Base-by-base conservation (phyloP, 2,329 filamentous ascomycete species). In the Talaromyces sp. region DNA sequence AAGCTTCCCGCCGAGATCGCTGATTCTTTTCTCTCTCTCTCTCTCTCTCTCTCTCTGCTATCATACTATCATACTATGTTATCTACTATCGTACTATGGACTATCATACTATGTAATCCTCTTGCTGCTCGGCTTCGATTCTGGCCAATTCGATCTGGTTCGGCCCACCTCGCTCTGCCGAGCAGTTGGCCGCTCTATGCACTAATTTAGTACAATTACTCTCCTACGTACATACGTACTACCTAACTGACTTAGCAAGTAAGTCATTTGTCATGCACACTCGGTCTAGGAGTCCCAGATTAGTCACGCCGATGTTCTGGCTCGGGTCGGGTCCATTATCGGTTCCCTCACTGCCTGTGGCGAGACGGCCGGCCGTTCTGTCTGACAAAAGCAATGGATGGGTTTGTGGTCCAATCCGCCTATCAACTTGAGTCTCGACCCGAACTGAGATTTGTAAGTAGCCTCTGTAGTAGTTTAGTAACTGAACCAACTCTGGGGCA, bases 271-370 rank as follows among this genome's bases (percentile, higher is more conserved):
- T 61, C 59, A 61, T 21, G 59, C 18, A 60, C 46, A 33, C 59
- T 40, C 59, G 58, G 58, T 54, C 59, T 46, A 61, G 59, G 25
- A 25, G 18, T 28, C 28, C 31, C 48, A n/a, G 48, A 61, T 62
- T 62, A 62, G 60, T 62, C 60, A 62, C 25, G 9, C 57, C 60
- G 60, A 57, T 52, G 50, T 56, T 62, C 60, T 62, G 52, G 60
- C 60, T 62, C 60, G 39, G 40, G 35, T 48, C 50, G 58, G 58
- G 23, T 40, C 37, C 46, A 46, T 37, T 31, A 18, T 52, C 46
- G 52, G 52, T 31, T 39, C n/a, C n/a, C 33, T 37, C 21, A 8
- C 6, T 12, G 12, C 16, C 9, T 37, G 18, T n/a, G 35, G n/a
- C 28, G 25, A 28, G 11, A 28, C 44, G 12, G 18, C 25, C 28